phyloP scores from a whole-genome alignment of 768 basidiomycete species.

The Auriculariales sp. region DNA sequence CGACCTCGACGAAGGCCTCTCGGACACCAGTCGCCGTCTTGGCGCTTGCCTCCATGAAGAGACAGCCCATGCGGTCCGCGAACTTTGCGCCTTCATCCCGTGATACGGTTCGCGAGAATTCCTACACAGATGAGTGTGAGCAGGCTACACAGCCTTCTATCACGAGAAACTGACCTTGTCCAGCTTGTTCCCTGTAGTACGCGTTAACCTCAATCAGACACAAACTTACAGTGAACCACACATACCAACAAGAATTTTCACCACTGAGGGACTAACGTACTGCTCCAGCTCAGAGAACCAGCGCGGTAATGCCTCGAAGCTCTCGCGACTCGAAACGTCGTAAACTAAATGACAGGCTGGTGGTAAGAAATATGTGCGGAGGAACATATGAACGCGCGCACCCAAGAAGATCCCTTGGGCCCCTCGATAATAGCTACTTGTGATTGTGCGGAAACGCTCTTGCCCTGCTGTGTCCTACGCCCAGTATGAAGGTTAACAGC shows the following conservation, averaged over 20 bases:
- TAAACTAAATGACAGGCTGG: slow-evolving; percentile 44
- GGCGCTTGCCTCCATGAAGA: slow-evolving; percentile 87
- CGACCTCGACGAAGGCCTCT: slow-evolving; percentile 65
- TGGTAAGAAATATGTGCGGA: not conserved
- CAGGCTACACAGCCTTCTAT: not conserved
- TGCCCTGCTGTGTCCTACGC: slow-evolving; percentile 89
- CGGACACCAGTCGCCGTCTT: slow-evolving; percentile 79
- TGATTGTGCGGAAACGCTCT: slow-evolving; percentile 92
- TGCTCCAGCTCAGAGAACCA: slow-evolving; percentile 93
- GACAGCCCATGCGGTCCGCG: slow-evolving; percentile 63
- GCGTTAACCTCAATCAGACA: not conserved
- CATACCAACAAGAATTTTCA: slow-evolving; percentile 89
- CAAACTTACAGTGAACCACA: not conserved
- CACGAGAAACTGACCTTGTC: slow-evolving; percentile 48
- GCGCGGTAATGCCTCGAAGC: slow-evolving; percentile 84
- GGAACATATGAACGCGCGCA: slow-evolving; percentile 9
- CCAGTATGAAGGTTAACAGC: not conserved
- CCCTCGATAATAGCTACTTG: slow-evolving; percentile 81
- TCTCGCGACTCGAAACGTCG: slow-evolving; percentile 84
- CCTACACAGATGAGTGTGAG: slow-evolving; percentile 28
- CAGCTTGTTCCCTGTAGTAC: slow-evolving; percentile 44
- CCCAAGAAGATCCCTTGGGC: slow-evolving; percentile 31
- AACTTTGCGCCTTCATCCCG: slow-evolving; percentile 66
- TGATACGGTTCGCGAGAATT: slow-evolving; percentile 79
- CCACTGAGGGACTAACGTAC: slow-evolving; percentile 72